Base-by-base conservation (phyloP, 23 red algal genomes). In the Gracilaria gracilis region DNA sequence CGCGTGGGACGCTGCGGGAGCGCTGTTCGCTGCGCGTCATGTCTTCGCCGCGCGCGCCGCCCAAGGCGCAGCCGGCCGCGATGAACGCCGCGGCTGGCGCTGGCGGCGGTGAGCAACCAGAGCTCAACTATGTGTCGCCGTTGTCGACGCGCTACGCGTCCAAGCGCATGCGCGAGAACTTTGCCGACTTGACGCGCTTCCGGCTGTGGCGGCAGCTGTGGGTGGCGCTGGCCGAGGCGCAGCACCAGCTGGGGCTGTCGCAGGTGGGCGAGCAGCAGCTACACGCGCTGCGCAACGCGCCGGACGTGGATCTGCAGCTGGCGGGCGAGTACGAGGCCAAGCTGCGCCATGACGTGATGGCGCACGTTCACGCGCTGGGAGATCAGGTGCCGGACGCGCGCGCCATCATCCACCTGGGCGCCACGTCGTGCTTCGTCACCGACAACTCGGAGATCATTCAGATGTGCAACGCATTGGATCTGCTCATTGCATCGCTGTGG, bases 281-380 rank as follows among this genome's bases (percentile, higher is more conserved):
- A 24, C 14, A 64, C 36, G 96, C 91, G 17, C 78, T 98, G 25
- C 49, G 53, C 61, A 55, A 61, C 42, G 96, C 96, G n/a, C 84
- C 96, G 8, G 91, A 94, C 58, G 92, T 91, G 25, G 85, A 98
- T 40, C 21, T 98, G 42, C n/a, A 3, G 42, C 81, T 87, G 16
- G 96, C 96, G n/a, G 58, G 34, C 20, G 37, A 50, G 11, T 98
- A 95, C 80, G 96, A 98, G 80, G 42, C 46, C 28, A 50, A 91
- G 84, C 54, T 98, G 14, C 88, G 96, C n/a, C 96, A 98, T 49
- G 96, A 98, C 80, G 96, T 98, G 15, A 98, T 98, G 96, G 89
- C 92, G n/a, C 96, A 98, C 79, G 96, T 98, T 12, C 93, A 98
- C 83, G 96, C 96, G 11, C 83, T 98, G 44, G 96, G 92, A 20